A percentile compares a stretch with the other conserved stretches of the same genome.
Conservation (phyloP, 257 asterid genomes). For the Solanum boliviense region DNA sequence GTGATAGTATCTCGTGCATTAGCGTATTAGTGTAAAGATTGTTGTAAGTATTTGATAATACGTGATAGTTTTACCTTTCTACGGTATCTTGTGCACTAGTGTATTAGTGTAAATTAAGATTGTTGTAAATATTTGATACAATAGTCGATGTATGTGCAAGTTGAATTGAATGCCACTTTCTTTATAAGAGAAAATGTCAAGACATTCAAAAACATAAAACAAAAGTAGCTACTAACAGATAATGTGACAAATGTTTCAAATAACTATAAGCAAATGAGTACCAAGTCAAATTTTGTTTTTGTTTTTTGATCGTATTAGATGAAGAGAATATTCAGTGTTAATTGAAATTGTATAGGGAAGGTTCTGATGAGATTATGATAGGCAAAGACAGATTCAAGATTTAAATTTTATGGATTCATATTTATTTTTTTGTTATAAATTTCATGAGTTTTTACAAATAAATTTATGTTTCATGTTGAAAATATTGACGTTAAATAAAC, state of each 20-base stretch:
- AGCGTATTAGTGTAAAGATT: too few species aligned
- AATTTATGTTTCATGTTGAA: too few species aligned
- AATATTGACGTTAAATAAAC: too few species aligned
- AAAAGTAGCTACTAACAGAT: background rate
- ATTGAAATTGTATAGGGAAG: background rate
- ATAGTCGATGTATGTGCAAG: background rate
- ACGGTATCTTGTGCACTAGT: too few species aligned
- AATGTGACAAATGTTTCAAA: background rate
- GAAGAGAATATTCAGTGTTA: background rate
- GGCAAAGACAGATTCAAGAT: background rate
- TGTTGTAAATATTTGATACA: background rate
- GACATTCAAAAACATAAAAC: background rate
- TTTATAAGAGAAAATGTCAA: too few species aligned
- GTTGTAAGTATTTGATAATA: too few species aligned
- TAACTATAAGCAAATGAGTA: background rate
- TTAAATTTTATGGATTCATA: background rate
- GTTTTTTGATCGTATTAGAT: background rate
- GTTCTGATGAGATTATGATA: background rate
- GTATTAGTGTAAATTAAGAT: background rate
- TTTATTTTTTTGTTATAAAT: background rate
- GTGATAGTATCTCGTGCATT: too few species aligned
- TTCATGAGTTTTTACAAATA: too few species aligned
- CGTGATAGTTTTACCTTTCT: too few species aligned
- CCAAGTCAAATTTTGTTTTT: background rate
- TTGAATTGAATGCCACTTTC: accelerated